phyloP scores from a whole-genome alignment of 306 rosid genomes.

The Gynostemma pentaphyllum region DNA sequence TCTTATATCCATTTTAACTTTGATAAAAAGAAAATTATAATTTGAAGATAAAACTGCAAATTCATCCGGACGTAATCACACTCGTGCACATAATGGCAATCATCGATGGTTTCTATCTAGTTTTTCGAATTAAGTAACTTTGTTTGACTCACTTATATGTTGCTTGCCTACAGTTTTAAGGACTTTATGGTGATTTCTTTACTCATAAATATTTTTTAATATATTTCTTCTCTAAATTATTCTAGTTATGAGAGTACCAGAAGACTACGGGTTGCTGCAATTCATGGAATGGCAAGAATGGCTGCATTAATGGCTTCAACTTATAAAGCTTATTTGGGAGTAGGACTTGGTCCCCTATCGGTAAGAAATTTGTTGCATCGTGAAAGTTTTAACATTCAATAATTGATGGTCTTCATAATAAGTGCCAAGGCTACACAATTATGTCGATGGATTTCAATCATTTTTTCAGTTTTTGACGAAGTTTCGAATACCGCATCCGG shows the following conservation, averaged over 20 bases:
- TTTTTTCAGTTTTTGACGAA: conserved; percentile 68
- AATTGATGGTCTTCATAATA: neutral
- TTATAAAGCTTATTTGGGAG: conserved; percentile 78
- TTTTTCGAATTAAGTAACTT: neutral
- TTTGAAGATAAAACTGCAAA: neutral
- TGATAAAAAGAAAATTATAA: conserved; percentile 3
- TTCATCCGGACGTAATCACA: neutral
- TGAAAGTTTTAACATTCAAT: neutral
- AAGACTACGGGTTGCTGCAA: conserved; percentile 60
- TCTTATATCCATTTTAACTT: neutral
- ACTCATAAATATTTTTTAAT: neutral
- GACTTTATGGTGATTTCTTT: neutral
- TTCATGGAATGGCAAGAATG: conserved; percentile 98
- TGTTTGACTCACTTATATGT: neutral
- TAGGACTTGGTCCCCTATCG: conserved; percentile 91
- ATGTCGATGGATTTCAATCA: neutral
- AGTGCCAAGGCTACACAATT: neutral
- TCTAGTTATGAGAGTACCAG: conserved; percentile 66
- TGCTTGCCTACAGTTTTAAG: neutral
- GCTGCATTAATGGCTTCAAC: conserved; percentile 96
- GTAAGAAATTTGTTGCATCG: conserved; percentile 23
- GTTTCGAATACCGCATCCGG: conserved; percentile 91
- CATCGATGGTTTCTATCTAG: neutral
- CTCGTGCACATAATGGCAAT: neutral
- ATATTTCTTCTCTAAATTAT: neutral